A percentile compares a stretch with the other conserved stretches of the same genome.
Evolutionary conservation across 768 basidiomycete species (phyloP).

Genomic region (Mrakia hoshinonis): DNA sequence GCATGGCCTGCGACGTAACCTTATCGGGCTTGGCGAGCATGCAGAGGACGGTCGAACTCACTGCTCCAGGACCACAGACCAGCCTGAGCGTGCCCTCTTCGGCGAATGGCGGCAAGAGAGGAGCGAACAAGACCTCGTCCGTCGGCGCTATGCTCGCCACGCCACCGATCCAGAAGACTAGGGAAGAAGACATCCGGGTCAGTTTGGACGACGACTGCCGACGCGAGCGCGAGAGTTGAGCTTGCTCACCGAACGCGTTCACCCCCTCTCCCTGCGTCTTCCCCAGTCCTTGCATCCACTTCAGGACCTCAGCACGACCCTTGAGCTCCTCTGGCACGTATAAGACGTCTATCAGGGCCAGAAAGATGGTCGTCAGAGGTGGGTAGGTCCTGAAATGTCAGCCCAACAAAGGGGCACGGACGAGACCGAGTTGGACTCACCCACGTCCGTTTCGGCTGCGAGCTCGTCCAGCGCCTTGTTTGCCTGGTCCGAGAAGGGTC

Average conservation of each 20-base stretch:
- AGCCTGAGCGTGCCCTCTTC: conserved; percentile 16
- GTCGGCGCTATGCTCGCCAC: conserved; percentile 1
- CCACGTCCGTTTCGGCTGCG: neutral
- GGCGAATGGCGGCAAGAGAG: conserved; percentile 16
- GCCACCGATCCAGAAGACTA: conserved; percentile 18
- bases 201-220: neutral
- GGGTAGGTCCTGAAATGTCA: neutral
- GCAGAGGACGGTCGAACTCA: neutral
- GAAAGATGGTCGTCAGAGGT: neutral
- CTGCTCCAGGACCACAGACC: conserved; percentile 18
- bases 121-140: conserved; percentile 10
- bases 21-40: neutral
- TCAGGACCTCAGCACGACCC: neutral
- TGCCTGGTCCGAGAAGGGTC: neutral
- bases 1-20: neutral
- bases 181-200: neutral
- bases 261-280: neutral
- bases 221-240: too few relatives aligned
- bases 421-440: neutral
- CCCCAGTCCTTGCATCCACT: neutral
- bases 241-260: conserved; percentile 8
- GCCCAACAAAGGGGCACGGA: neutral
- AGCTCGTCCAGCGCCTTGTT: conserved; percentile 11
- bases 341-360: neutral
- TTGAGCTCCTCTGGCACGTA: conserved; percentile 7